Evolutionary conservation across 116 monocot species (phyloP), one percentile per base, ranked within the genome.

Genomic region (Trichopus zeylanicus): DNA sequence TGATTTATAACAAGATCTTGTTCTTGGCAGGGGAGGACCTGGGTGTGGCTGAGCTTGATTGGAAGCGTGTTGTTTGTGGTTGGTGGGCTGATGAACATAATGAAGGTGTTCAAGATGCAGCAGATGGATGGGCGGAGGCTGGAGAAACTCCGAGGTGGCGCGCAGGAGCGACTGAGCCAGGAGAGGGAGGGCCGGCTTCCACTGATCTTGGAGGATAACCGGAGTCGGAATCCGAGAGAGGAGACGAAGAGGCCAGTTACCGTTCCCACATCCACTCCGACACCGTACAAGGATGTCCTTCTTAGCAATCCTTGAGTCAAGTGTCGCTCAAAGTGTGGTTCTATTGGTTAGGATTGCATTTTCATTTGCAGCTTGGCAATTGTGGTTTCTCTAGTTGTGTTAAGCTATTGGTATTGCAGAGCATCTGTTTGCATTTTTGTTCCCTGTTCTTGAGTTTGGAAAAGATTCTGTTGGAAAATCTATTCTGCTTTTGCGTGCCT

Each of bases 21-120:
- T 31, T 28, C 15, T 29, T 59, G 59, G 53, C 72, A 93, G 95
- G 79, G 70, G 25, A 70, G 57, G 73, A 81, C 31, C n/a, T 86
- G 90, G 87, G 56, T 60, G 0, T 83, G 86, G 90, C 58, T 95
- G 51, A 33, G 78, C 32, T 20, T 90, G 3, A 55, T 33, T 34
- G 95, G 95, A 25, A 86, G 86, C 72, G 42, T 84, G 21, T 59
- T 89, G 31, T 84, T 90, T 55, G 39, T 95, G 7, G 24, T 77
- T 0, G 95, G 86, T 4, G 83, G 86, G 1, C 10, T 95, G 8
- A 2, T 90, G 59, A 86, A 95, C 48, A 71, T 83, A 33, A 57
- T 76, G 6, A 95, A 86, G 52, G 95, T 95, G 68, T 95, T 81
- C 78, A 95, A 81, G 74, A 78, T 81, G 81, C 87, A 86, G 56